Evolutionary conservation across 2,329 filamentous ascomycete genomes (phyloP), one percentile per base, ranked within the genome.

Genomic region (Emergomyces pasteurianus): DNA sequence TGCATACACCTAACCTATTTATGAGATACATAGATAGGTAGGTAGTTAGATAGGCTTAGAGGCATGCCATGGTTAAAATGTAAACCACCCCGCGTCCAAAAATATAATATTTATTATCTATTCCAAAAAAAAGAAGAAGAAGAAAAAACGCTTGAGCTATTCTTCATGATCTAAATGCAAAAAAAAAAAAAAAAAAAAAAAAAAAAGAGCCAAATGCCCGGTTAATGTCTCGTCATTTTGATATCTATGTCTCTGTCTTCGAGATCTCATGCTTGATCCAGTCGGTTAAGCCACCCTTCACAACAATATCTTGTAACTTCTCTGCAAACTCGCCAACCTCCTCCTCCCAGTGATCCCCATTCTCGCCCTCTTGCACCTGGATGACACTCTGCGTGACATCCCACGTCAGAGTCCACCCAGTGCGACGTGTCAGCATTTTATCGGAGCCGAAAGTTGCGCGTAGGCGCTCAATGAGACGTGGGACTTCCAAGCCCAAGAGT

Each of bases 281-380:
- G 64, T 85, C 86, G 78, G 92, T 89, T 62, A 95, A 70, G 0
- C 90, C 90, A 2, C 89, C 89, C 58, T 81, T 74, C 0, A 88
- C 87, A 67, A 92, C 89, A 60, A 92, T 91, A 69, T 89, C 88
- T 73, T 96, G 91, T 60, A 96, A 88, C 69, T 92, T 95, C 0
- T 88, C 84, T 16, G 90, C 88, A 64, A 95, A 72, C 78, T 94
- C 88, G 8, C 89, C 89, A 0, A 95, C 90, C 75, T 87, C 89
- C 71, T 94, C 83, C 58, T 79, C 86, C 90, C 90, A 96, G 42
- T 75, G 82, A 60, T 79, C 71, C 0, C 88, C 89, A 34, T 28
- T 12, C 60, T 84, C 76, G 1, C 86, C 86, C 75, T 95, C 89
- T 21, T 83, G 82, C 0, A 95, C 81, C 0, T 81, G 80, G 5